A percentile compares a stretch with the other conserved stretches of the same genome.
Evolutionary conservation across 345 rosid species (phyloP).

Genomic region (Laguncularia racemosa): DNA sequence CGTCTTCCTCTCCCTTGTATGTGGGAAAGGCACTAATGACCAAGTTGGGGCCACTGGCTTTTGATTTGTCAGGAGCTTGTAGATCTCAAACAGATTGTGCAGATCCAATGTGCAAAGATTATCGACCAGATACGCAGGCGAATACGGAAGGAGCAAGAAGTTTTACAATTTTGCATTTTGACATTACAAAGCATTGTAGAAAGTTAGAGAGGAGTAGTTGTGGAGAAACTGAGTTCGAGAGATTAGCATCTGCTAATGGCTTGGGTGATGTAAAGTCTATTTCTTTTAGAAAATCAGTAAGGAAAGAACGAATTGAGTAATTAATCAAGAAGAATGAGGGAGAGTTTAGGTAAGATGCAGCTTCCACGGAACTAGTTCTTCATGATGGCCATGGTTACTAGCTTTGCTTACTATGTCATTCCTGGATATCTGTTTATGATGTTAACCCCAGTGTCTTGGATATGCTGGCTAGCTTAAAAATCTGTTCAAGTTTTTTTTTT

Average conservation of each 20-base stretch:
- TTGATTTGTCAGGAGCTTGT: slow-evolving; percentile 19
- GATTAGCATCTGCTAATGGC: slow-evolving; percentile 27
- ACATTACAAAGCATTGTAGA: slow-evolving; percentile 29
- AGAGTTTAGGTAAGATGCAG: slow-evolving; percentile 34
- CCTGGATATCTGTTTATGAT: slow-evolving; percentile 53
- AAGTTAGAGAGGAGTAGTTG: slow-evolving; percentile 22
- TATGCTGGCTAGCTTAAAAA: slow-evolving; percentile 67
- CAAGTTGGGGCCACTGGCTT: slow-evolving; percentile 14
- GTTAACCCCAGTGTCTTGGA: slow-evolving; percentile 63
- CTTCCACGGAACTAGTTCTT: slow-evolving; percentile 53
- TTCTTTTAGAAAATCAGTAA: slow-evolving; percentile 23
- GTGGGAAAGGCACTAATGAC: no score
- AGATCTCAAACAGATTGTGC: slow-evolving; percentile 13
- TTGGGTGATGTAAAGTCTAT: slow-evolving; percentile 28
- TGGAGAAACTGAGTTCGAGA: slow-evolving; percentile 30
- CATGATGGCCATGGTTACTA: slow-evolving; percentile 36
- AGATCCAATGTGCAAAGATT: no score
- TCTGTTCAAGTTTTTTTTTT: no score
- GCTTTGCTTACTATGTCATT: slow-evolving; percentile 62
- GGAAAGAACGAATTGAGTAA: slow-evolving; percentile 21
- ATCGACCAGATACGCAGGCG: no score
- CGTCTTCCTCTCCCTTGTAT: slow-evolving; percentile 50
- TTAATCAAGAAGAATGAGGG: slow-evolving; percentile 5
- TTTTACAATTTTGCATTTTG: no score
- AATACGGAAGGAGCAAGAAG: no score